These are phyloP conservation scores for Fusarium goolgardi DNA, from an alignment of 2,329 filamentous ascomycete species.

Conservation along the genomic window DNA sequence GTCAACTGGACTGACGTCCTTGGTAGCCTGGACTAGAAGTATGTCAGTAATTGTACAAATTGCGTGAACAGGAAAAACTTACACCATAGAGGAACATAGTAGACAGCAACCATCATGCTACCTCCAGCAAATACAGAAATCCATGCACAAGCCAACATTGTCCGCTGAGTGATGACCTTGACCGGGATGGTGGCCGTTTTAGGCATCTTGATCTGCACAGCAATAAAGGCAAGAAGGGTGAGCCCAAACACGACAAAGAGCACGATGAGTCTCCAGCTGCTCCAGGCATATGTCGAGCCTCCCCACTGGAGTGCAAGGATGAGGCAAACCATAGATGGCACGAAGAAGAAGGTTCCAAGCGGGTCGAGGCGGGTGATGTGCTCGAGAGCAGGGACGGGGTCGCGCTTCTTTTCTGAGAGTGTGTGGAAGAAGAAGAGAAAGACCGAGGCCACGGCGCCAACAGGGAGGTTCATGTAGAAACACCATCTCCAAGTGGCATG, in stretches of 20 bases:
- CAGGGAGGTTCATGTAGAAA: constrained; percentile 69
- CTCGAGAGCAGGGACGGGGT: constrained; percentile 51
- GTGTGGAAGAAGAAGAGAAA: constrained; percentile 63
- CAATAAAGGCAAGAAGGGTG: constrained; percentile 59
- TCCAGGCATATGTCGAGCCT: constrained; percentile 65
- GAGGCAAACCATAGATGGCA: constrained; percentile 69
- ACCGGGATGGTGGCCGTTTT: constrained; percentile 68
- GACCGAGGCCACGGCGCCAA: constrained; percentile 63
- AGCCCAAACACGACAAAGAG: constrained; percentile 64
- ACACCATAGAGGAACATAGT: constrained; percentile 68
- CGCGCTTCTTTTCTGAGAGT: constrained; percentile 51
- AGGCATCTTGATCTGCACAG: constrained; percentile 64
- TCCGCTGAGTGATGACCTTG: constrained; percentile 65
- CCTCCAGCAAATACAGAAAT: constrained; percentile 62
- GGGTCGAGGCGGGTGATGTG: constrained; percentile 67
- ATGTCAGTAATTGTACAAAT: constrained; percentile 28
- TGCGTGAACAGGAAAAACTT: constrained; percentile 45
- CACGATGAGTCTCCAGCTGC: constrained; percentile 62
- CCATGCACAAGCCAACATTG: constrained; percentile 61
- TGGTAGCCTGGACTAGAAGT: constrained; percentile 64
- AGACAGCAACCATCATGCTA: constrained; percentile 66
- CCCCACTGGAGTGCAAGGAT: constrained; percentile 74
- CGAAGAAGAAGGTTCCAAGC: constrained; percentile 68
- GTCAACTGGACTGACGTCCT: constrained; percentile 62
- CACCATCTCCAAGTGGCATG: constrained; percentile 66